phyloP scores from a whole-genome alignment of 495 filamentous ascomycete species.

The Neurospora sp. region DNA sequence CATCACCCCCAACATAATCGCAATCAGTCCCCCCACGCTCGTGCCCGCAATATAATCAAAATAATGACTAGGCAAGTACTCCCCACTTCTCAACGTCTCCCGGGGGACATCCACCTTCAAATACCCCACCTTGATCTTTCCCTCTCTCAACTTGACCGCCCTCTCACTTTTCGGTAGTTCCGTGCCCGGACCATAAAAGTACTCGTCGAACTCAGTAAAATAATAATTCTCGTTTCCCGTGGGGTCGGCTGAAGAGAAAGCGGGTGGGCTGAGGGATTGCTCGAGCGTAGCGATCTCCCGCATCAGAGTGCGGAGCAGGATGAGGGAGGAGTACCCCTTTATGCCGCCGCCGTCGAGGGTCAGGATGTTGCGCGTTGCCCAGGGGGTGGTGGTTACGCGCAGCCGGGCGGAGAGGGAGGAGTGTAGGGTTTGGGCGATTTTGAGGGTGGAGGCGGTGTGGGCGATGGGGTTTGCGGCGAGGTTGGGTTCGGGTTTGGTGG shows the following conservation, averaged over 20 bases:
- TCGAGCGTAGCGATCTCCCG: slow-evolving; percentile 18
- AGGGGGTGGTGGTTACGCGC: slow-evolving; percentile 18
- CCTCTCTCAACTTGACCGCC: background rate
- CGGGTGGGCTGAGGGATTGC: slow-evolving; percentile 8
- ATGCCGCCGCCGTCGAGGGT: slow-evolving; percentile 28
- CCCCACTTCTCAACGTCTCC: slow-evolving; percentile 27
- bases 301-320: slow-evolving; percentile 21
- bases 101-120: slow-evolving; percentile 20
- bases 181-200: background rate
- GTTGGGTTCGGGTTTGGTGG: background rate
- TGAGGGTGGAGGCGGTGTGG: background rate
- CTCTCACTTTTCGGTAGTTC: background rate
- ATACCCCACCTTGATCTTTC: background rate
- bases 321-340: slow-evolving; percentile 21
- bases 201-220: background rate
- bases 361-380: slow-evolving; percentile 19
- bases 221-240: slow-evolving; percentile 7
- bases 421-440: slow-evolving; percentile 1
- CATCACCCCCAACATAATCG: slow-evolving; percentile 27
- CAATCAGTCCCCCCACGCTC: slow-evolving; percentile 24
- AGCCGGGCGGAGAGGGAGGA: slow-evolving; percentile 7
- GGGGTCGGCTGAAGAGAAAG: slow-evolving; percentile 19
- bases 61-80: slow-evolving; percentile 41
- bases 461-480: background rate
- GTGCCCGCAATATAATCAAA: slow-evolving; percentile 34